A percentile compares a stretch with the other conserved stretches of the same genome.
Conservation (phyloP, 257 asterid genomes). For the Solanum etuberosum region DNA sequence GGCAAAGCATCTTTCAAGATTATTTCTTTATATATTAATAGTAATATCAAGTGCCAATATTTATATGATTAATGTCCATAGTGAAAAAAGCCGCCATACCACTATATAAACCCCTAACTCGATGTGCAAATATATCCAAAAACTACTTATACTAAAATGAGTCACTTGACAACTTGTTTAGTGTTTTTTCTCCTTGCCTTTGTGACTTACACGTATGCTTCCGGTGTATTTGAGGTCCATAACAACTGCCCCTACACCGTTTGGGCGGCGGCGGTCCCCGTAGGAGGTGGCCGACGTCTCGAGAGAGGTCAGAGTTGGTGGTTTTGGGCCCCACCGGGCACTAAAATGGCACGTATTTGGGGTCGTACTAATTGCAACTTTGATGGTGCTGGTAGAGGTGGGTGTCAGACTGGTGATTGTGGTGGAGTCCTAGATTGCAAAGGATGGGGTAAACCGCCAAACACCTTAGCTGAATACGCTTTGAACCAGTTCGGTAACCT, state of each 20-base stretch:
- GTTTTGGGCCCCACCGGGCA: constrained; percentile 16
- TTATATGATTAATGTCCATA: not conserved
- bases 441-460: constrained; percentile 32
- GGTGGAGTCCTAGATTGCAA: constrained; percentile 35
- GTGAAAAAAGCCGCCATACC: not conserved
- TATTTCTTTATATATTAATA: not conserved
- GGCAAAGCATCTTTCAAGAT: not conserved
- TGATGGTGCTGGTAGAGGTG: constrained; percentile 34
- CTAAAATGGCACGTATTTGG: constrained; percentile 35
- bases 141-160: not conserved
- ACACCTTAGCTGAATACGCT: constrained; percentile 45
- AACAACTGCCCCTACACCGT: constrained; percentile 23
- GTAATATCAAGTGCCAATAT: not conserved
- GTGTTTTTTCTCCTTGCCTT: not conserved
- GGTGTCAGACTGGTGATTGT: constrained; percentile 60
- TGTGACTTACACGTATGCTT: not conserved
- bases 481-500: constrained; percentile 23
- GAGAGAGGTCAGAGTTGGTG: constrained; percentile 22
- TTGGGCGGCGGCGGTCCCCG: constrained; percentile 19
- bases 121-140: not conserved
- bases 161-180: not conserved
- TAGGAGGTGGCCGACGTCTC: constrained; percentile 16
- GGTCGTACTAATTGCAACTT: constrained; percentile 59
- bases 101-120: not conserved
- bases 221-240: constrained; percentile 13